Conservation (phyloP, 192 early-diverging fungal genomes). For the Allomyces macrogynus region DNA sequence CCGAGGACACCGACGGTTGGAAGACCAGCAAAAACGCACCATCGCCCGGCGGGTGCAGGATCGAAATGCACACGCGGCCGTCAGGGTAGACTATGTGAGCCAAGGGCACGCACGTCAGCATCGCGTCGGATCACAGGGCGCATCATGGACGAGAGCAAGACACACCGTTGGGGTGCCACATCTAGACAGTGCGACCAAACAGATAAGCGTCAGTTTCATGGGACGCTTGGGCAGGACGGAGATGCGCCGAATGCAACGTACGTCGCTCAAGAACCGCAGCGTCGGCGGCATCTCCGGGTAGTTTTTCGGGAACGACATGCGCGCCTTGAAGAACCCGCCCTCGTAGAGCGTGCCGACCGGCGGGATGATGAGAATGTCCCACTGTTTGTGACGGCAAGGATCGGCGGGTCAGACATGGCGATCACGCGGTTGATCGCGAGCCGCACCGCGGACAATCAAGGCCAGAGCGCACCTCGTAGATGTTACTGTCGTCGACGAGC, state of each 20-base stretch:
- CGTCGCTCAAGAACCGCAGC: constrained; percentile 49
- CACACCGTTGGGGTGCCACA: constrained; percentile 83
- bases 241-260: too few species aligned
- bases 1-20: neutral
- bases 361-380: constrained; percentile 80
- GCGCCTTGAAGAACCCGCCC: constrained; percentile 84
- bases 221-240: too few species aligned
- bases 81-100: constrained; percentile 51
- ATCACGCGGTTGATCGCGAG: too few species aligned
- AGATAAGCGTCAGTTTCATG: too few species aligned
- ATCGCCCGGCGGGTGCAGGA: constrained; percentile 43
- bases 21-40: neutral
- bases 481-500: constrained; percentile 55
- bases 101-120: neutral
- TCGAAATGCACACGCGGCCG: constrained; percentile 91
- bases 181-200: constrained; percentile 9
- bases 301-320: constrained; percentile 40
- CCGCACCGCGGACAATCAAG: too few species aligned
- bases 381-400: too few species aligned
- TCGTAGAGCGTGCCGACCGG: constrained; percentile 75
- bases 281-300: constrained; percentile 82
- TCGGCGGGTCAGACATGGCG: neutral
- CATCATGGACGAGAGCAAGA: neutral
- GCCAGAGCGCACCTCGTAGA: constrained; percentile 51
- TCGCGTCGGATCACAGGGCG: neutral